These are phyloP conservation scores for Chlorella sp. DNA, from an alignment of 139 green algal species.

Conservation along the genomic window DNA sequence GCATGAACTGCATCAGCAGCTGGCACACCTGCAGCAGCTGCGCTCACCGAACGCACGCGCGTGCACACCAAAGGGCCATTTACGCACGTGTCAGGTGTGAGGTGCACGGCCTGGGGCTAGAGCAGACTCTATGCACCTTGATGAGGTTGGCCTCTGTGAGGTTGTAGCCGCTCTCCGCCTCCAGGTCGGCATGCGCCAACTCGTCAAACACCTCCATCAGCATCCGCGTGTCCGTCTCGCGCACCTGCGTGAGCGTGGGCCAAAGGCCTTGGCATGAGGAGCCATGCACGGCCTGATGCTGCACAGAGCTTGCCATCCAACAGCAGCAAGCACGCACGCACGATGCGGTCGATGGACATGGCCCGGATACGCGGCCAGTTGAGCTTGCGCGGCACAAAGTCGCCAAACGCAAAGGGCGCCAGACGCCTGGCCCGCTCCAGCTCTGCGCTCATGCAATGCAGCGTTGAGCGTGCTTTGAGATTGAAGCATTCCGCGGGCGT, in stretches of 20 bases:
- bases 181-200: constrained; percentile 26
- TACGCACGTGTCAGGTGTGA: no score
- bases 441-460: no score
- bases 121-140: no score
- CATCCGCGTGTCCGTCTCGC: background rate
- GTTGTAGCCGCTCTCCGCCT: constrained; percentile 36
- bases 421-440: background rate
- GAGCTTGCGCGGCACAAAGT: background rate
- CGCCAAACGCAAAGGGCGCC: background rate
- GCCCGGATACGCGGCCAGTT: background rate
- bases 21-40: constrained; percentile 28
- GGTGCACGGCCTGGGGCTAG: no score
- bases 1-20: constrained; percentile 30
- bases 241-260: background rate
- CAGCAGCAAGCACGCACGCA: background rate
- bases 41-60: no score
- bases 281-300: no score
- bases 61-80: no score
- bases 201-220: constrained; percentile 4
- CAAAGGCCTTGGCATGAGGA: no score
- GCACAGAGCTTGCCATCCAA: no score
- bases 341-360: background rate
- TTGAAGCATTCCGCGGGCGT: no score
- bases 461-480: no score
- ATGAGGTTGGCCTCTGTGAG: constrained; percentile 32